Evolutionary conservation across 257 asterid species (phyloP).

Genomic region (Solanum bulbocastanum): DNA sequence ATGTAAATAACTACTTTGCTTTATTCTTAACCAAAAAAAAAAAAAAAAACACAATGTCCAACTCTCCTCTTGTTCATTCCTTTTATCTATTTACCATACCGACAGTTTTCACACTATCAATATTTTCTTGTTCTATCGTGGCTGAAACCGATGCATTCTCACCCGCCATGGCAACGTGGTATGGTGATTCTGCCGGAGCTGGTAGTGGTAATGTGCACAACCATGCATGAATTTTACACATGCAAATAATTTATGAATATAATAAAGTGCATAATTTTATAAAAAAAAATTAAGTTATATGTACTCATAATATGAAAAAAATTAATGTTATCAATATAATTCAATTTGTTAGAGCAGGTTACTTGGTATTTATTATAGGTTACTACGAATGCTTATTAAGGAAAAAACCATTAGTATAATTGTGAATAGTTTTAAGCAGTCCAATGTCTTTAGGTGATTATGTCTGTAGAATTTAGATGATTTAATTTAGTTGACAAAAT

Average conservation of each 20-base stretch:
- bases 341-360: background rate
- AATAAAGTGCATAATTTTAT: background rate
- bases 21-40: background rate
- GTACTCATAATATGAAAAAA: background rate
- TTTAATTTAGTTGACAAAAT: background rate
- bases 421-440: background rate
- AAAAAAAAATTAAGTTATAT: background rate
- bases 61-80: background rate
- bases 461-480: background rate
- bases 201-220: conserved; percentile 1
- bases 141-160: background rate
- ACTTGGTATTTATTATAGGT: background rate
- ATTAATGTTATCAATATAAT: background rate
- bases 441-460: background rate
- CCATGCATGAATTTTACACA: background rate
- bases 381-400: background rate
- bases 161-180: conserved; percentile 2
- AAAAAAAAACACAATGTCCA: background rate
- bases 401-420: background rate
- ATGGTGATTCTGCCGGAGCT: background rate
- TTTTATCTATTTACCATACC: background rate
- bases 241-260: background rate
- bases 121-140: background rate
- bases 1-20: background rate
- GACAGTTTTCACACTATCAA: background rate